Base-by-base conservation (phyloP, 257 asterid species). In the Gentiana dahurica region DNA sequence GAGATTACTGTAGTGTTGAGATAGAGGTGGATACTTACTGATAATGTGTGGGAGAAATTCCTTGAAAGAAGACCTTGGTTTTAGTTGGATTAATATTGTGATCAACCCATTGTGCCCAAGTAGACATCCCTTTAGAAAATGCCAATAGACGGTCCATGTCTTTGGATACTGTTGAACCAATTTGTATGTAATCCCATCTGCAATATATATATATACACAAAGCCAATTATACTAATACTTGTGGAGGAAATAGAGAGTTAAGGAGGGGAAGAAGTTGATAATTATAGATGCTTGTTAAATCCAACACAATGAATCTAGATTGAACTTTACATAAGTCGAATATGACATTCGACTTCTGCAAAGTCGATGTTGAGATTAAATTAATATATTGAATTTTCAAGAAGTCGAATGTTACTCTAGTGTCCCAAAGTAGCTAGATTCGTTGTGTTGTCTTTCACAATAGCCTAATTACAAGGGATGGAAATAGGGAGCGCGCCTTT, bases 21-120 rank as follows among this genome's bases (percentile, higher is more conserved):
- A 49, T 8, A 12, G 32, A 12, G 13, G 48, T 6, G 35, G 37
- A 8, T 44, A 66, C 84, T 73, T 68, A 82, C 91, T 8, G 2
- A 12, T 69, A 75, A 52, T 83, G 87, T 33, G 71, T 51, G 1
- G 87, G 87, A 32, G 92, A 80, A 50, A 83, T 75, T 49, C 87
- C 85, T 34, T 78, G 86, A 54, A 75, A 84, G 69, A 77, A 79
- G 57, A 84, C 83, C 48, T 61, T 73, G 35, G 78, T 80, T 65
- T 63, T 70, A 1, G 74, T 45, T 24, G 84, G 62, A 44, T 80
- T 71, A 8, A 83, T 72, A 43, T 70, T 76, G 36, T 60, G 68
- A 37, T 81, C 73, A 9, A 84, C 78, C 94, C 94, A 84, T 43
- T 11, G 36, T 36, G 63, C 80, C 94, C 94, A 83, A 48, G 94